Percentiles rank a stretch among this genome's conserved stretches.
Conservation (phyloP, 768 basidiomycete species). For the Phylloporus sp. region DNA sequence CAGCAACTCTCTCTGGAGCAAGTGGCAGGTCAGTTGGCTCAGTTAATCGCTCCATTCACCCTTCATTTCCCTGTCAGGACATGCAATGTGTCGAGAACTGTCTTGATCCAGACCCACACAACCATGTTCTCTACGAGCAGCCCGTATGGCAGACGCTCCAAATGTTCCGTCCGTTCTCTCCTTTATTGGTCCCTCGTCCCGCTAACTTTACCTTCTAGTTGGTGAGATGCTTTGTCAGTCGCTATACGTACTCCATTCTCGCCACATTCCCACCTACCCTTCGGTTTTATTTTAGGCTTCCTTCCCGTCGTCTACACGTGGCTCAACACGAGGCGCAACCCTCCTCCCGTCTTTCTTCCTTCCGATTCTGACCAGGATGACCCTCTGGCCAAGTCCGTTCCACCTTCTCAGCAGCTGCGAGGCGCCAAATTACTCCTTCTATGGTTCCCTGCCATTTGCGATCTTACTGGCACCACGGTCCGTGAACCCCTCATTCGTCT, state of each 20-base stretch:
- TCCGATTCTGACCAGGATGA: slow-evolving; percentile 46
- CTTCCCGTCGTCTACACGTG: slow-evolving; percentile 76
- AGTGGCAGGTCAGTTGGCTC: slow-evolving; percentile 62
- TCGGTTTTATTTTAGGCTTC: slow-evolving; percentile 55
- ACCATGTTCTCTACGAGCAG: slow-evolving; percentile 82
- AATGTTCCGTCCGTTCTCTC: slow-evolving; percentile 70
- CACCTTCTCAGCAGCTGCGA: slow-evolving; percentile 40
- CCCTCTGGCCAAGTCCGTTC: slow-evolving; percentile 29
- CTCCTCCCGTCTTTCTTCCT: slow-evolving; percentile 52
- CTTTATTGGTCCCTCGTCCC: slow-evolving; percentile 9
- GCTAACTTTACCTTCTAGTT: slow-evolving; percentile 53
- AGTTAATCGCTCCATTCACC: not conserved
- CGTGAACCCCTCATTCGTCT: slow-evolving; percentile 32
- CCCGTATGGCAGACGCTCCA: slow-evolving; percentile 91
- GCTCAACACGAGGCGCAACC: slow-evolving; percentile 45
- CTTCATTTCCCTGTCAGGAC: slow-evolving; percentile 47
- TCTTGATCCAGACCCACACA: slow-evolving; percentile 52
- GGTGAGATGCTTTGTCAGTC: slow-evolving; percentile 91
- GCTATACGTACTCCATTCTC: slow-evolving; percentile 10
- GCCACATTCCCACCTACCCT: slow-evolving; percentile 13
- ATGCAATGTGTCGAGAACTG: slow-evolving; percentile 99
- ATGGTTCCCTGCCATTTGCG: slow-evolving; percentile 86
- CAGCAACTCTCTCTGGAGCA: slow-evolving; percentile 77
- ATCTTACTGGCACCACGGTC: slow-evolving; percentile 88
- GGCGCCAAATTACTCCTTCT: slow-evolving; percentile 74